A percentile compares a stretch with the other conserved stretches of the same genome.
Conservation (phyloP, 192 early-diverging fungal genomes). For the Gamsiella multidivaricata region DNA sequence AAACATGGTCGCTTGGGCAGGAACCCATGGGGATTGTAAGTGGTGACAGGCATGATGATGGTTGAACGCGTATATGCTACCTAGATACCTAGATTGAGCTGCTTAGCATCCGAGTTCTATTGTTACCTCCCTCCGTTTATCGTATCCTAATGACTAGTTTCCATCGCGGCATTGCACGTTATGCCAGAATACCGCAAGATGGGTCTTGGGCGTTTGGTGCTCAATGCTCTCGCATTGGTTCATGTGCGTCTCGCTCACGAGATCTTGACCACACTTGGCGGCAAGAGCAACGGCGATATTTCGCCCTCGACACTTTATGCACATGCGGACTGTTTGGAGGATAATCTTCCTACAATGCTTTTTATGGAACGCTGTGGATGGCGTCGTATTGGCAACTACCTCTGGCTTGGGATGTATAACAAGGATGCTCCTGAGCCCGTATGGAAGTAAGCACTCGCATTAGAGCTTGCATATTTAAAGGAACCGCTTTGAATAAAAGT, state of each 20-base stretch:
- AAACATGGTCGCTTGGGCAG: slow-evolving; percentile 45
- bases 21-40: slow-evolving; percentile 47
- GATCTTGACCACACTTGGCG: background rate
- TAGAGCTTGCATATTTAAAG: too few relatives aligned
- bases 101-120: background rate
- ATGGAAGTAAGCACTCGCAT: background rate
- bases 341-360: slow-evolving; percentile 23
- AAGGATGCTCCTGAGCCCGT: background rate
- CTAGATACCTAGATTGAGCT: background rate
- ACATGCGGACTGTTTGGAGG: slow-evolving; percentile 35
- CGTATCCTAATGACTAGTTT: slow-evolving; percentile 24
- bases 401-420: slow-evolving; percentile 20
- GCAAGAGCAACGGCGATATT: background rate
- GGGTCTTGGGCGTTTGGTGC: slow-evolving; percentile 26
- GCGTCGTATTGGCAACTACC: slow-evolving; percentile 18
- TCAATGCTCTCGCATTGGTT: slow-evolving; percentile 4
- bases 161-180: slow-evolving; percentile 41
- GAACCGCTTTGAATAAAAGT: too few relatives aligned
- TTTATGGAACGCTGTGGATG: slow-evolving; percentile 48
- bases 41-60: too few relatives aligned
- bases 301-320: slow-evolving; percentile 10
- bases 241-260: slow-evolving; percentile 25
- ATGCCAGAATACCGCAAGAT: slow-evolving; percentile 34
- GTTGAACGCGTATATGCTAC: too few relatives aligned
- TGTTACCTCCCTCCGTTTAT: too few relatives aligned